These are phyloP conservation scores for Sugiyamaella qingdaonensis DNA, from an alignment of 805 yeast genomes.

Conservation along the genomic window DNA sequence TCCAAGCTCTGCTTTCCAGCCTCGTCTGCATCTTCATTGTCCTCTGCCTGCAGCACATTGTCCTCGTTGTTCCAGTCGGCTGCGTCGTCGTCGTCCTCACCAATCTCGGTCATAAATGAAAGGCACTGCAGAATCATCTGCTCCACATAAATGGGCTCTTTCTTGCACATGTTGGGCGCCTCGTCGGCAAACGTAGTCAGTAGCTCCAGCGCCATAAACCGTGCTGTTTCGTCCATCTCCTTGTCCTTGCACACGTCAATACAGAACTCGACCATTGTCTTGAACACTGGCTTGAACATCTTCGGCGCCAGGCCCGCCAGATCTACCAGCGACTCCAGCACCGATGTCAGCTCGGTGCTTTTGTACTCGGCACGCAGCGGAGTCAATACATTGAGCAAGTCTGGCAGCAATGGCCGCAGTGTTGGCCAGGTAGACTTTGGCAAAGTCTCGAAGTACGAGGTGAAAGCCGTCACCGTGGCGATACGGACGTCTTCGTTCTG, in stretches of 20 bases:
- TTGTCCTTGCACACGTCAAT: constrained; percentile 76
- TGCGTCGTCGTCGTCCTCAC: constrained; percentile 79
- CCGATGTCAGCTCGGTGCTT: constrained; percentile 76
- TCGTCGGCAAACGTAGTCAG: constrained; percentile 88
- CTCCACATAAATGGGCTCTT: constrained; percentile 65
- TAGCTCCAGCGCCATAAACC: constrained; percentile 84
- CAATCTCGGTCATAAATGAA: constrained; percentile 87
- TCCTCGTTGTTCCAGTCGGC: constrained; percentile 82
- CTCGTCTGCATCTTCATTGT: constrained; percentile 79
- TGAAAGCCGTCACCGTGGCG: constrained; percentile 88
- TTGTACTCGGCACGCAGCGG: constrained; percentile 74
- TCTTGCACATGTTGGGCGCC: constrained; percentile 92
- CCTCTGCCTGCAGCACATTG: constrained; percentile 69
- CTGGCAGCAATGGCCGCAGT: constrained; percentile 76
- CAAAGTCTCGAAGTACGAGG: constrained; percentile 76
- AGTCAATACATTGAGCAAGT: constrained; percentile 80
- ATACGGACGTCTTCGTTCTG: constrained; percentile 77
- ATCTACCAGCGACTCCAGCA: constrained; percentile 85
- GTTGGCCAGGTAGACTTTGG: constrained; percentile 77
- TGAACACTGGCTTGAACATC: constrained; percentile 87
- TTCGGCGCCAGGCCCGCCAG: constrained; percentile 92
- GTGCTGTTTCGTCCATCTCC: constrained; percentile 72
- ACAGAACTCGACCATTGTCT: constrained; percentile 80
- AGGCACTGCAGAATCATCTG: constrained; percentile 70
- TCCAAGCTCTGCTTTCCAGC: constrained; percentile 95